phyloP scores from a whole-genome alignment of 371 early-diverging fungal species.

The Syncephalastrum racemosum region DNA sequence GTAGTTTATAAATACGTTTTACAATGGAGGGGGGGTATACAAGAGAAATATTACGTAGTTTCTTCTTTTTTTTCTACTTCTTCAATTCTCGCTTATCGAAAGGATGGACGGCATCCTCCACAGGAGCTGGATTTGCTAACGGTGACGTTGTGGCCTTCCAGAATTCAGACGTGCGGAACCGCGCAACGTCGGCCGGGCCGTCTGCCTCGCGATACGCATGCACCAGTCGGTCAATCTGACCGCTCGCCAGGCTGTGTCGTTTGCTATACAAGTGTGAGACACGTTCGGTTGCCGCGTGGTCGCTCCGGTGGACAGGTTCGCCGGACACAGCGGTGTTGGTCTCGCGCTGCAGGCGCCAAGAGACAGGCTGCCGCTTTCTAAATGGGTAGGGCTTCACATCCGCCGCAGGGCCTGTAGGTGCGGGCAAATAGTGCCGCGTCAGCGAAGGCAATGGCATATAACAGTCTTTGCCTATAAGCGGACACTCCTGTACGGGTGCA shows the following conservation, averaged over 20 bases:
- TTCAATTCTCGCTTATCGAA: background rate
- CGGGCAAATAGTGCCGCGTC: background rate
- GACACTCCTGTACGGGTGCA: conserved; percentile 11
- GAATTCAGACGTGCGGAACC: no score
- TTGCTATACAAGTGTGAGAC: background rate
- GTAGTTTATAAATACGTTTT: background rate
- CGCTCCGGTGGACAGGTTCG: background rate
- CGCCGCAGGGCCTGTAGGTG: background rate
- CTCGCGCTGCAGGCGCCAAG: conserved; percentile 4
- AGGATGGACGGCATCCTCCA: conserved; percentile 1
- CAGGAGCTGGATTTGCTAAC: background rate
- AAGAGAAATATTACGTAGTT: background rate
- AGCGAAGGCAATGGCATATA: conserved; percentile 6
- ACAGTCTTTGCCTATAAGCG: background rate
- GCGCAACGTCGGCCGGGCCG: background rate
- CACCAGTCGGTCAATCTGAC: conserved; percentile 6
- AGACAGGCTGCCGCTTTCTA: conserved; percentile 1
- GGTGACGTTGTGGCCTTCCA: background rate
- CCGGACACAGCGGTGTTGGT: background rate
- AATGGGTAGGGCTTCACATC: conserved; percentile 7
- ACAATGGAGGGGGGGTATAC: background rate
- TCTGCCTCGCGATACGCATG: background rate
- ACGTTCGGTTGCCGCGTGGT: background rate
- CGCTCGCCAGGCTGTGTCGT: conserved; percentile 10
- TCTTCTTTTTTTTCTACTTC: no score